A percentile compares a stretch with the other conserved stretches of the same genome.
Conservation (phyloP, 225 moss, liverwort and hornwort species). For the Bryum argenteum region DNA sequence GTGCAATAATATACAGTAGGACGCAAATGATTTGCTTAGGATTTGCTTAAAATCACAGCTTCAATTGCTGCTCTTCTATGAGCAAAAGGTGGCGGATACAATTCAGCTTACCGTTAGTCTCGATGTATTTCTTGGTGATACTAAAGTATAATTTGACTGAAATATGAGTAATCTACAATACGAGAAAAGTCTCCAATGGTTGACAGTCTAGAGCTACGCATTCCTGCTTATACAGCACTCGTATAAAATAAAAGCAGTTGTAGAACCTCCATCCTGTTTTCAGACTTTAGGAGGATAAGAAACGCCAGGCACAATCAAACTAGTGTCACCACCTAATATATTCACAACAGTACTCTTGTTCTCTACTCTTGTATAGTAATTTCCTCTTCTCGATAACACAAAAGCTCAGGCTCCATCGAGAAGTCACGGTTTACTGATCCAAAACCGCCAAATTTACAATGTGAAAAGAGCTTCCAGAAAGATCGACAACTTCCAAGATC, state of each 20-base stretch:
- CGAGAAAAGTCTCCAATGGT: neutral
- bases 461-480: conserved; percentile 22
- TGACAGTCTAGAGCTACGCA: conserved; percentile 21
- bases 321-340: conserved; percentile 20
- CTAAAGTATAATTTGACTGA: conserved; percentile 5
- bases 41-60: conserved; percentile 5
- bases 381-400: conserved; percentile 22
- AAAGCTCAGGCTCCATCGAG: conserved; percentile 23
- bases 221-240: conserved; percentile 13
- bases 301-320: conserved; percentile 25
- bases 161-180: conserved; percentile 1
- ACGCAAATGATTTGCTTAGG: conserved; percentile 27
- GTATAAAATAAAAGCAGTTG: conserved; percentile 18
- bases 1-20: conserved; percentile 19
- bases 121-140: conserved; percentile 29
- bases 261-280: conserved; percentile 21
- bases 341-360: conserved; percentile 17
- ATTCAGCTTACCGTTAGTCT: conserved; percentile 27
- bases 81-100: conserved; percentile 27
- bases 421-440: conserved; percentile 28
- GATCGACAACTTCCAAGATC: conserved; percentile 19
- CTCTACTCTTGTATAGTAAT: conserved; percentile 20
- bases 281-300: conserved; percentile 19
- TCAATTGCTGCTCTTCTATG: conserved; percentile 26
- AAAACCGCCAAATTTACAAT: conserved; percentile 18